Evolutionary conservation across 2,329 filamentous ascomycete species (phyloP).

Genomic region (Myotisia sp.): DNA sequence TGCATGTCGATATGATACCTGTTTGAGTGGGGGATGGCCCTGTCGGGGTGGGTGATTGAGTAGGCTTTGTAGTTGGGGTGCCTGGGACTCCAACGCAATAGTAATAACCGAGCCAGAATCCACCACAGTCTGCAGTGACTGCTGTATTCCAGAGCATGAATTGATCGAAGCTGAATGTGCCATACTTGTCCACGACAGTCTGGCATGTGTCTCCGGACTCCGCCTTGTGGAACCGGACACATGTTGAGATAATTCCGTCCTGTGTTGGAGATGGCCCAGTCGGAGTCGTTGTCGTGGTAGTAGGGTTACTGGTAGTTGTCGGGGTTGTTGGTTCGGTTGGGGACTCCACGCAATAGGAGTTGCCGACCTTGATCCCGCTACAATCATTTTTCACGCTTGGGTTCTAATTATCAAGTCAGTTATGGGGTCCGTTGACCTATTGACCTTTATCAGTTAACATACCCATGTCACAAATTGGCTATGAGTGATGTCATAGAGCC

Average conservation of each 20-base stretch:
- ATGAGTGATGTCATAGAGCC: not conserved
- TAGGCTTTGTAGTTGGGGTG: constrained; percentile 3
- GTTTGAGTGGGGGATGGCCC: constrained; percentile 7
- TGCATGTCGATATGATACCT: constrained; percentile 5
- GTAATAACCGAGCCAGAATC: constrained; percentile 14
- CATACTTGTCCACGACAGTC: not conserved
- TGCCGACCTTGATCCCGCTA: constrained; percentile 2
- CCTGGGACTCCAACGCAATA: constrained; percentile 14
- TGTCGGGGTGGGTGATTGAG: constrained; percentile 1
- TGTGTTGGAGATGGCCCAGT: not conserved
- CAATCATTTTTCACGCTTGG: constrained; percentile 2
- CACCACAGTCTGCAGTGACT: constrained; percentile 12
- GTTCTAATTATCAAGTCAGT: constrained; percentile 1
- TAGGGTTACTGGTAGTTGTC: not conserved
- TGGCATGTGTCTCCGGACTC: not conserved
- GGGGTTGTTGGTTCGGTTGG: not conserved
- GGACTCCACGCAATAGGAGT: constrained; percentile 1
- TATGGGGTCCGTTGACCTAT: not conserved
- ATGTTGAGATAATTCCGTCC: not conserved
- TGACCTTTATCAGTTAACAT: not conserved
- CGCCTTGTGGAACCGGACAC: not conserved
- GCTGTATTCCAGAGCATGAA: constrained; percentile 17
- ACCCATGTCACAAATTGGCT: constrained; percentile 5
- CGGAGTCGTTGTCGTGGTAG: not conserved
- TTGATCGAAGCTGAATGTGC: not conserved